phyloP scores from a whole-genome alignment of 108 stramenopile species.

The Fragilaria radians region DNA sequence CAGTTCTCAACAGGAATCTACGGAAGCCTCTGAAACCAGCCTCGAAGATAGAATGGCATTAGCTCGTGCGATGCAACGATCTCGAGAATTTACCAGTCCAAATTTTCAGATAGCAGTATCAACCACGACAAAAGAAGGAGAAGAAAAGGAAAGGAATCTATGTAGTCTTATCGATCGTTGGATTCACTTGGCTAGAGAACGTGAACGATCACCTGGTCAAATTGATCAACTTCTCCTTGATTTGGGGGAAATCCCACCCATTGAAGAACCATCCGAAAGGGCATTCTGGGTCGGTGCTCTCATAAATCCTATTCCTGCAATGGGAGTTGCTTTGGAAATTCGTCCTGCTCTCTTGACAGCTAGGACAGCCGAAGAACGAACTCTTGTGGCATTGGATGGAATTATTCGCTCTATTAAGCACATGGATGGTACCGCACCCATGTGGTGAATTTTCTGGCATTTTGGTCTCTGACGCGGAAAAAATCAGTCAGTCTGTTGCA shows the following conservation, averaged over 20 bases:
- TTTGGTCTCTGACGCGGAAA: not conserved
- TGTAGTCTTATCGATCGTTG: conserved; percentile 57
- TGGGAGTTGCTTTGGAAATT: conserved; percentile 75
- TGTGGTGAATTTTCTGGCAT: not conserved
- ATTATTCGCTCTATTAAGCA: conserved; percentile 47
- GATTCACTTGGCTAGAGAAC: conserved; percentile 55
- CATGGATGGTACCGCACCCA: conserved; percentile 46
- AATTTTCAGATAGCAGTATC: conserved; percentile 38
- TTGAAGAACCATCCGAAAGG: conserved; percentile 55
- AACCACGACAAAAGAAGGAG: too few relatives aligned
- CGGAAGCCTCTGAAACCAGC: conserved; percentile 11
- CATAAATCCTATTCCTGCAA: conserved; percentile 67
- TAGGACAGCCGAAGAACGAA: conserved; percentile 50
- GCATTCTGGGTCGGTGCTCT: conserved; percentile 75
- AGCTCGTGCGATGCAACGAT: conserved; percentile 44
- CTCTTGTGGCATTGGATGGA: conserved; percentile 51
- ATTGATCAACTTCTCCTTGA: conserved; percentile 39
- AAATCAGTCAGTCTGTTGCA: too few relatives aligned
- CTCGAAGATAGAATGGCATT: conserved; percentile 33
- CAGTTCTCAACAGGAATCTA: conserved; percentile 36
- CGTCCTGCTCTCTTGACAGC: conserved; percentile 49
- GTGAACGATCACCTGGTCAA: conserved; percentile 49
- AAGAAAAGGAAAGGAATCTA: too few relatives aligned
- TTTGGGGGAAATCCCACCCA: conserved; percentile 55
- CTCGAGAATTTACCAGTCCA: conserved; percentile 43